phyloP scores from a whole-genome alignment of 805 yeast genomes.

The Ogataea thermomethanolica region DNA sequence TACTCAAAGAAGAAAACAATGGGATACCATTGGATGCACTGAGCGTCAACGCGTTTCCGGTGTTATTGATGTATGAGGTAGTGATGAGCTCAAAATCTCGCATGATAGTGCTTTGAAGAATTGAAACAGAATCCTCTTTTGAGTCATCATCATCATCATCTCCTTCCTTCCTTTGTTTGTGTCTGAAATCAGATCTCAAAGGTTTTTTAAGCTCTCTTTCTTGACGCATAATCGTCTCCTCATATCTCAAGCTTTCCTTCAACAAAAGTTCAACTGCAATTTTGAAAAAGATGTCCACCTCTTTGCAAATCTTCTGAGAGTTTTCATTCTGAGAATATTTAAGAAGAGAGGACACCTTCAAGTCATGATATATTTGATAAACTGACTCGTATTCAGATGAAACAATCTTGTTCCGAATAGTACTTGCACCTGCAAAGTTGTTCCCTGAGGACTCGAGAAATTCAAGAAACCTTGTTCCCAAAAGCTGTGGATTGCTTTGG shows the following conservation, averaged over 20 bases:
- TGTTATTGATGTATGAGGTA: constrained; percentile 44
- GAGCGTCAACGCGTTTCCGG: constrained; percentile 64
- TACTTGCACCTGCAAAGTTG: constrained; percentile 31
- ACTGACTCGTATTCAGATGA: constrained; percentile 42
- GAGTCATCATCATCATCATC: constrained; percentile 12
- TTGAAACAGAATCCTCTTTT: constrained; percentile 1
- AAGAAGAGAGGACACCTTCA: constrained; percentile 52
- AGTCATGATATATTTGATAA: constrained; percentile 63
- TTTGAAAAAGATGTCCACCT: constrained; percentile 61
- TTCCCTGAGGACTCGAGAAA: constrained; percentile 32
- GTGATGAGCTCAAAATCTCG: constrained; percentile 63
- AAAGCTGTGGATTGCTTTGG: constrained; percentile 42
- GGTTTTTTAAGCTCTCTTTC: constrained; percentile 1
- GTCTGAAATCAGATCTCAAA: constrained; percentile 1
- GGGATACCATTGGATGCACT: constrained; percentile 66
- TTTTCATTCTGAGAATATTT: constrained; percentile 44
- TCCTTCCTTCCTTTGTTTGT: constrained; percentile 7
- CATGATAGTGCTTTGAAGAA: constrained; percentile 41
- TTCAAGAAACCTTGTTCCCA: constrained; percentile 41
- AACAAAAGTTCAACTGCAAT: constrained; percentile 59
- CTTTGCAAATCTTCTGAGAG: constrained; percentile 46
- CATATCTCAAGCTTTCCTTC: constrained; percentile 53
- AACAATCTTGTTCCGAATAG: constrained; percentile 39
- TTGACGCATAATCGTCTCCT: constrained; percentile 24
- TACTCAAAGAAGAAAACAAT: constrained; percentile 66